Evolutionary conservation across 371 early-diverging fungal genomes (phyloP).

Genomic region (Blakeslea trispora): DNA sequence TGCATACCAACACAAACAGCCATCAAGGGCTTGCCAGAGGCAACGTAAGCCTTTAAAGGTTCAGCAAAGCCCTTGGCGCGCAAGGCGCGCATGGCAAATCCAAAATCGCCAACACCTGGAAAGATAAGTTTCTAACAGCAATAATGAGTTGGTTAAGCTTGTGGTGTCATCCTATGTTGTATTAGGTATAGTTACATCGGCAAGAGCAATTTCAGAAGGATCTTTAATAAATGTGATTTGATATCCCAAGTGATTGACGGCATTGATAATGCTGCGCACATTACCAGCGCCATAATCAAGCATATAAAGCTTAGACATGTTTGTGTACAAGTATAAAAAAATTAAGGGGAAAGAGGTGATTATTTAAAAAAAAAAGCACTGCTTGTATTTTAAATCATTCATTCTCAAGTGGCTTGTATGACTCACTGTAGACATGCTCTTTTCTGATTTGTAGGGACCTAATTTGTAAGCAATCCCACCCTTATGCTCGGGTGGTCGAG

Average conservation of each 20-base stretch:
- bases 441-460: too few species aligned
- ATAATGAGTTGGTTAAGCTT: background rate
- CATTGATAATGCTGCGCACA: conserved; percentile 94
- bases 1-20: conserved; percentile 99
- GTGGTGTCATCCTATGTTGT: background rate
- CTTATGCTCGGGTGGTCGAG: too few species aligned
- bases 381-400: background rate
- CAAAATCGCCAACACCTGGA: conserved; percentile 98
- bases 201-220: conserved; percentile 80
- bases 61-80: conserved; percentile 74
- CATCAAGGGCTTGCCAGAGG: conserved; percentile 87
- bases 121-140: conserved; percentile 87
- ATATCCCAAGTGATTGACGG: conserved; percentile 85
- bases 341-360: background rate
- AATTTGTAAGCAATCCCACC: too few species aligned
- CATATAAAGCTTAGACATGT: conserved; percentile 69
- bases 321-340: background rate
- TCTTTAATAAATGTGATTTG: conserved; percentile 76
- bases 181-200: conserved; percentile 67
- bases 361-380: background rate
- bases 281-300: conserved; percentile 99
- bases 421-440: background rate
- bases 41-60: conserved; percentile 82
- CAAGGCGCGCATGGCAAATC: conserved; percentile 85
- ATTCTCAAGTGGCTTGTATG: background rate